A percentile compares a stretch with the other conserved stretches of the same genome.
Conservation (phyloP, 2,329 filamentous ascomycete species). For the Chalaropsis thielavioides region DNA sequence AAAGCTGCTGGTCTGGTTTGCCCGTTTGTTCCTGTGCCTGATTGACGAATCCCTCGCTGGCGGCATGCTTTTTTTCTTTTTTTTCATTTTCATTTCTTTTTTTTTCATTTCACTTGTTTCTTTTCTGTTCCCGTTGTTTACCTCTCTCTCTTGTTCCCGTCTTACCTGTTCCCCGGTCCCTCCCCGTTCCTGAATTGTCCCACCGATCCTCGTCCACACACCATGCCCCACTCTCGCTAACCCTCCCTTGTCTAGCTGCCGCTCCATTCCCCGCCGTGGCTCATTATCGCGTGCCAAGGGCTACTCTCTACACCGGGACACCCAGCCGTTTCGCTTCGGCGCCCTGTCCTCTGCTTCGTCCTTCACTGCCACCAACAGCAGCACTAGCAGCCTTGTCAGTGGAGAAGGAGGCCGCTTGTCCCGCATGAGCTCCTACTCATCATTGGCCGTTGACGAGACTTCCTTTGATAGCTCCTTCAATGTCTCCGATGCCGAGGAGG, state of each 20-base stretch:
- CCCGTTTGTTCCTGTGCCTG: not conserved
- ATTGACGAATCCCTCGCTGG: not conserved
- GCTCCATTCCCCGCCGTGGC: slow-evolving; percentile 13
- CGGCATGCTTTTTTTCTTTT: not conserved
- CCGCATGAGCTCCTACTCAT: slow-evolving; percentile 29
- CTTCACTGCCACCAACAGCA: slow-evolving; percentile 10
- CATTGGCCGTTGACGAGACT: slow-evolving; percentile 12
- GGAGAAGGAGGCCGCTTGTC: slow-evolving; percentile 23
- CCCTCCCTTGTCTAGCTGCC: slow-evolving; percentile 2
- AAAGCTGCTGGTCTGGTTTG: not conserved
- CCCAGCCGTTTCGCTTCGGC: slow-evolving; percentile 13
- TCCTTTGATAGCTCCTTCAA: slow-evolving; percentile 15
- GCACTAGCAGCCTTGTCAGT: slow-evolving; percentile 14
- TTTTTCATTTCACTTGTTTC: no score
- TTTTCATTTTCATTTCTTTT: no score
- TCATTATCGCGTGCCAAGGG: slow-evolving; percentile 15
- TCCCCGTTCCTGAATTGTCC: no score
- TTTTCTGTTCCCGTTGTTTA: no score
- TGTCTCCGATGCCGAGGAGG: slow-evolving; percentile 11
- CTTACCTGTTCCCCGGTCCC: no score
- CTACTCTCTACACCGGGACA: slow-evolving; percentile 13
- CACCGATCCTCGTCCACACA: not conserved
- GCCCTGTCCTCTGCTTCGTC: slow-evolving; percentile 13
- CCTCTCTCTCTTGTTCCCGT: no score
- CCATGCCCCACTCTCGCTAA: slow-evolving; percentile 7